Evolutionary conservation across 495 filamentous ascomycete genomes (phyloP).

Genomic region (Lophium mytilinum): DNA sequence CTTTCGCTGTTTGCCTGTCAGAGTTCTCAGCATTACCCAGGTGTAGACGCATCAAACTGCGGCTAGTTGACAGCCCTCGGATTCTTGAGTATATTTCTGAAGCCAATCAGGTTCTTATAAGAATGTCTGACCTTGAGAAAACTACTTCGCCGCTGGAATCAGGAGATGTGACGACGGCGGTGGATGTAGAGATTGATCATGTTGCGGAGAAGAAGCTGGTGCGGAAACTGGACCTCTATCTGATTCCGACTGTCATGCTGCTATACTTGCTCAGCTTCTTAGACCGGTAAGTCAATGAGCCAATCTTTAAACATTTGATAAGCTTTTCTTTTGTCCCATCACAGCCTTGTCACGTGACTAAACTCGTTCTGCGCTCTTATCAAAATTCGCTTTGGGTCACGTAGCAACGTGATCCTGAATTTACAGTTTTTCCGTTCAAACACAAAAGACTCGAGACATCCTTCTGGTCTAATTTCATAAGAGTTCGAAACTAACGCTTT

Average conservation of each 20-base stretch:
- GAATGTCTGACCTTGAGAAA: neutral
- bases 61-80: too few relatives aligned
- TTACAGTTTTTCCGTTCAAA: neutral
- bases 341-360: neutral
- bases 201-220: constrained; percentile 41
- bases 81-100: too few relatives aligned
- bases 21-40: too few relatives aligned
- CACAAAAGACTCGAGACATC: too few relatives aligned
- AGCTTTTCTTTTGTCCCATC: neutral
- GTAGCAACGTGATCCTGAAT: constrained; percentile 3
- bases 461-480: too few relatives aligned
- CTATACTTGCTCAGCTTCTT: constrained; percentile 60
- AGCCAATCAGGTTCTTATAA: too few relatives aligned
- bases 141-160: neutral
- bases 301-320: too few relatives aligned
- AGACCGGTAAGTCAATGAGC: constrained; percentile 40
- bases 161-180: neutral
- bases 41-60: too few relatives aligned
- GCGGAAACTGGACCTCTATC: constrained; percentile 49
- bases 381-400: too few relatives aligned
- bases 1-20: too few relatives aligned
- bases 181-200: constrained; percentile 31
- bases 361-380: neutral
- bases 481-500: too few relatives aligned
- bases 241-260: constrained; percentile 53